Conservation (phyloP, 2,329 filamentous ascomycete genomes). For the Fonsecaea erecta region DNA sequence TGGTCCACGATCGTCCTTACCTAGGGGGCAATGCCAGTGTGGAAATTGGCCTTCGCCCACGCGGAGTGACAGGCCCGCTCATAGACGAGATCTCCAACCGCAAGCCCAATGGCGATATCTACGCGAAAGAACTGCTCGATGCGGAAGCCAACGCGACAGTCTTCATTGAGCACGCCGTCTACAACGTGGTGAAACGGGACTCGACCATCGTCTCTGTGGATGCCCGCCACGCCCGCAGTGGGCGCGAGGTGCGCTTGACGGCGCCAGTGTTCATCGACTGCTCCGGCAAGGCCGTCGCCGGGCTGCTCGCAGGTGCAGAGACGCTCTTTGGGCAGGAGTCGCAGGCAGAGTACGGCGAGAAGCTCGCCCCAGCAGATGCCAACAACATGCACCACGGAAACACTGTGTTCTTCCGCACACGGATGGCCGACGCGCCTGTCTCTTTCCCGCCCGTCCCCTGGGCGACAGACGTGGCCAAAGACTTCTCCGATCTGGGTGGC, state of each 20-base stretch:
- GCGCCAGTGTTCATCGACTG: slow-evolving; percentile 20
- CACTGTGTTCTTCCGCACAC: slow-evolving; percentile 22
- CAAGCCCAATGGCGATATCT: slow-evolving; percentile 15
- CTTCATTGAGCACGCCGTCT: slow-evolving; percentile 18
- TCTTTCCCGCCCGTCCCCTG: slow-evolving; percentile 17
- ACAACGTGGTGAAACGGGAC: neutral
- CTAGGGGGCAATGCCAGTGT: slow-evolving; percentile 22
- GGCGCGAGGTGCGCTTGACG: slow-evolving; percentile 11
- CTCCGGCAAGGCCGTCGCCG: slow-evolving; percentile 14
- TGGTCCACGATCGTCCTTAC: slow-evolving; percentile 17
- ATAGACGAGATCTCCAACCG: slow-evolving; percentile 18
- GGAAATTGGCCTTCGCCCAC: slow-evolving; percentile 20
- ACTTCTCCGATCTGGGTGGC: slow-evolving; percentile 16
- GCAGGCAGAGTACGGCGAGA: slow-evolving; percentile 66
- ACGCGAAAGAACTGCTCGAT: slow-evolving; percentile 8
- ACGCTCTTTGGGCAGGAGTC: slow-evolving; percentile 22
- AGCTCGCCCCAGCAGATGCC: slow-evolving; percentile 59
- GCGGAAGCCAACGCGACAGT: slow-evolving; percentile 15
- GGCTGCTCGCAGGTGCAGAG: slow-evolving; percentile 7
- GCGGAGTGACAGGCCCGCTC: slow-evolving; percentile 14
- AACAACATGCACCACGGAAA: slow-evolving; percentile 17
- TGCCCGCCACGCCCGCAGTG: slow-evolving; percentile 17
- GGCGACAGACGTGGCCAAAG: slow-evolving; percentile 19
- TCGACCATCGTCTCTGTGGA: slow-evolving; percentile 13
- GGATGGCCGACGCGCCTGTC: neutral